Base-by-base conservation (phyloP, 1,139 yeast species). In the Hanseniaspora uvarum region DNA sequence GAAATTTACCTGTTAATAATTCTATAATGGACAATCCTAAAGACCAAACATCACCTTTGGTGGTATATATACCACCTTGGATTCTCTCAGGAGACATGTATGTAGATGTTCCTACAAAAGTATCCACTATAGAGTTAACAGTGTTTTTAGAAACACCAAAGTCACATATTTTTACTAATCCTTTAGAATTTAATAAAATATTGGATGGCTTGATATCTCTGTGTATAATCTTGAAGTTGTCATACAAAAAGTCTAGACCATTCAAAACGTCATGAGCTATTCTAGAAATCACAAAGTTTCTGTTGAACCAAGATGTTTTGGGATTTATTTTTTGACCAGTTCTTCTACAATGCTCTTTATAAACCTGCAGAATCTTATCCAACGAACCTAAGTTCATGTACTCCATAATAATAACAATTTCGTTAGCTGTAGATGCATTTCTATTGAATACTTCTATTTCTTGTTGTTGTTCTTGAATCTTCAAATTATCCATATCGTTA, bases 21-120 rank as follows among this genome's bases (percentile, higher is more conserved):
- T 92, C 97, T 51, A 87, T 79, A 50, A 92, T 73, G 81, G 89
- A 85, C 46, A 92, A 72, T 0, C 98, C 98, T 63, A 89, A 72
- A 0, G 96, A 87, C 98, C 98, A 92, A 14, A 92, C 92, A 66
- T 92, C 98, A 34, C 95, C 89, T 62, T 89, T 88, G 24, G 89
- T 85, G 7, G 95, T 85, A 68, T 92, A 92, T 16, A 83, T 83
- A 49, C 87, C 86, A 12, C 98, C 98, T 68, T 87, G 96, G 55
- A 92, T 92, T 59, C 98, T 77, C 64, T 92, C 98, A 0, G 98
- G 98, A 1, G 95, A 87, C 98, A 92, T 92, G 65, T 92, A 92
- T 1, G 95, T 87, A 1, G 96, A 87, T 0, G 98, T 92, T 1
- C 98, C 98, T 11, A 92, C 97, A 73, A 92, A 92, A 0, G 97